These are phyloP conservation scores for Cyphellophora europaea DNA, from an alignment of 2,329 filamentous ascomycete genomes.

Conservation along the genomic window DNA sequence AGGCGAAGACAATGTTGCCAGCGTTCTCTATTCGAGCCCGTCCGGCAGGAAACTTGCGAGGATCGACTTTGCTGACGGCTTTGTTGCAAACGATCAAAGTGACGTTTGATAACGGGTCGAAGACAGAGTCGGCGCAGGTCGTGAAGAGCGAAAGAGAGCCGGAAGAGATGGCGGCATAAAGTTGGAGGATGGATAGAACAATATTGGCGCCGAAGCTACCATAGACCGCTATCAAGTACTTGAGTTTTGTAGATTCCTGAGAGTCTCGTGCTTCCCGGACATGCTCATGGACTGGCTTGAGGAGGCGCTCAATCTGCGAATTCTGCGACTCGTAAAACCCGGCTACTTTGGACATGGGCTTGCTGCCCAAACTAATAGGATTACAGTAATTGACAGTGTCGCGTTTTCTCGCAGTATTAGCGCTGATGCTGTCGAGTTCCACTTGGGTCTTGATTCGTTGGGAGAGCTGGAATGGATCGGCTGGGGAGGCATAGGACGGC, in stretches of 20 bases:
- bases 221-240: slow-evolving; percentile 51
- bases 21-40: slow-evolving; percentile 92
- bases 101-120: slow-evolving; percentile 83
- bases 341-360: slow-evolving; percentile 50
- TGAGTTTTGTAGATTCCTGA: slow-evolving; percentile 68
- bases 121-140: slow-evolving; percentile 91
- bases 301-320: slow-evolving; percentile 79
- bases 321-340: slow-evolving; percentile 88
- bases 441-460: slow-evolving; percentile 65
- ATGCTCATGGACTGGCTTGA: slow-evolving; percentile 91
- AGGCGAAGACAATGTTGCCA: slow-evolving; percentile 93
- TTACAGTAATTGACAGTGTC: slow-evolving; percentile 33
- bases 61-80: slow-evolving; percentile 79
- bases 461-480: slow-evolving; percentile 74
- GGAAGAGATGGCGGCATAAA: slow-evolving; percentile 80
- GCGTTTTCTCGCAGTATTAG: slow-evolving; percentile 72
- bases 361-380: slow-evolving; percentile 25
- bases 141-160: slow-evolving; percentile 93
- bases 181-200: slow-evolving; percentile 66
- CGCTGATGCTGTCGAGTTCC: slow-evolving; percentile 68
- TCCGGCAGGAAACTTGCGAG: slow-evolving; percentile 77
- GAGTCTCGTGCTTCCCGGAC: slow-evolving; percentile 70
- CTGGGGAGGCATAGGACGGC: slow-evolving; percentile 52
- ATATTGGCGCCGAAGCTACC: slow-evolving; percentile 72
- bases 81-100: slow-evolving; percentile 80